Evolutionary conservation across 805 yeast species (phyloP).

Genomic region (Middelhovenomyces tepae): DNA sequence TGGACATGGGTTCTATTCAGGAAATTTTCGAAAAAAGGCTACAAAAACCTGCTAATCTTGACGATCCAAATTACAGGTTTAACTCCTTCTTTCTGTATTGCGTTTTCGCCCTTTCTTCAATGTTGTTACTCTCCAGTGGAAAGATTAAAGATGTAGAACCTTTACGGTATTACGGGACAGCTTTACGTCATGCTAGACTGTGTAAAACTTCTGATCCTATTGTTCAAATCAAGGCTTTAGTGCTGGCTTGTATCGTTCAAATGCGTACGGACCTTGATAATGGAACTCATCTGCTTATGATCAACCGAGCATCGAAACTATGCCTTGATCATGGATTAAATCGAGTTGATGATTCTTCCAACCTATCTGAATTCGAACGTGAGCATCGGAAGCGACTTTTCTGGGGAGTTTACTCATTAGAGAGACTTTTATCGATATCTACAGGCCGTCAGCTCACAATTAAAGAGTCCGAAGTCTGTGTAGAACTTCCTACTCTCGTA

Average conservation of each 20-base stretch:
- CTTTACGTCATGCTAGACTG: constrained; percentile 46
- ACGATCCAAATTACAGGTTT: constrained; percentile 15
- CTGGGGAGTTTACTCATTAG: constrained; percentile 58
- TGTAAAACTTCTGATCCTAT: constrained; percentile 34
- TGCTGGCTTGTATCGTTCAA: constrained; percentile 45
- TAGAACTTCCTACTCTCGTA: no score
- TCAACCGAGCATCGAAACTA: constrained; percentile 43
- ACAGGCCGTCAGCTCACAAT: constrained; percentile 51
- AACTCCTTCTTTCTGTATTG: constrained; percentile 14
- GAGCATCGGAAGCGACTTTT: constrained; percentile 45
- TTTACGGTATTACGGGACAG: constrained; percentile 48
- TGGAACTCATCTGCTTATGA: constrained; percentile 42
- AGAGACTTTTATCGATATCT: constrained; percentile 52
- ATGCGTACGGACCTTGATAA: constrained; percentile 57
- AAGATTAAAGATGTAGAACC: constrained; percentile 20
- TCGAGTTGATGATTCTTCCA: constrained; percentile 17
- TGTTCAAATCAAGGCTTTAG: constrained; percentile 44
- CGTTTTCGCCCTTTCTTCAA: constrained; percentile 5
- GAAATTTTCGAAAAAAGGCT: constrained; percentile 13
- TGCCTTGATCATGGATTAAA: constrained; percentile 25
- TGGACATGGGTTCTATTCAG: constrained; percentile 14
- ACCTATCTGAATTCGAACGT: constrained; percentile 14
- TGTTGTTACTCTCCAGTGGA: constrained; percentile 3
- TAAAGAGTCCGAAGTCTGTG: constrained; percentile 38
- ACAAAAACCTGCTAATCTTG: constrained; percentile 9